These are phyloP conservation scores for Ruellia speciosa DNA, from an alignment of 305 asterid species.

Conservation along the genomic window DNA sequence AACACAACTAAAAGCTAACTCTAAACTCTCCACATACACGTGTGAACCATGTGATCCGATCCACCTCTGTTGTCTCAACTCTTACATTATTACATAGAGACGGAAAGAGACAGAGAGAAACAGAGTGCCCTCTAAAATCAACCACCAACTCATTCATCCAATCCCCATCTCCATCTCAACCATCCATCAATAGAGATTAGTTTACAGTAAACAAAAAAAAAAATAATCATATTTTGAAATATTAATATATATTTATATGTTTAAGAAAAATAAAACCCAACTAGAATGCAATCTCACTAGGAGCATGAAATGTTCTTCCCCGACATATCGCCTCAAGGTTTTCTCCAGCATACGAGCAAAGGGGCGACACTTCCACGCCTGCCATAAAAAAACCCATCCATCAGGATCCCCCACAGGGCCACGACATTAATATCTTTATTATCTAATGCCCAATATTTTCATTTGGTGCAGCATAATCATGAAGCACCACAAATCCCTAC, in stretches of 20 bases:
- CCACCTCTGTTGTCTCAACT: too few relatives aligned
- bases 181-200: not conserved
- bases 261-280: not conserved
- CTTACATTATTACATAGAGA: too few relatives aligned
- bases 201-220: not conserved
- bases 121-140: too few relatives aligned
- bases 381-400: not conserved
- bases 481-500: not conserved
- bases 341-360: slow-evolving; percentile 90
- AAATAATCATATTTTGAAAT: not conserved
- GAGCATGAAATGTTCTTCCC: slow-evolving; percentile 90
- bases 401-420: not conserved
- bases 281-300: slow-evolving; percentile 46
- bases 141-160: too few relatives aligned
- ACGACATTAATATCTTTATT: too few relatives aligned
- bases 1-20: too few relatives aligned
- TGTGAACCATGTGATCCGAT: too few relatives aligned
- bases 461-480: not conserved
- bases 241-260: too few relatives aligned
- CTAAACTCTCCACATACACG: too few relatives aligned
- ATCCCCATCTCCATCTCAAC: too few relatives aligned
- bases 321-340: slow-evolving; percentile 89
- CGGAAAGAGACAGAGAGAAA: too few relatives aligned
- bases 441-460: not conserved
- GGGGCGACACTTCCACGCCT: slow-evolving; percentile 98